These are phyloP conservation scores for Trichoderma semiorbis DNA, from an alignment of 2,329 filamentous ascomycete species.

Conservation along the genomic window DNA sequence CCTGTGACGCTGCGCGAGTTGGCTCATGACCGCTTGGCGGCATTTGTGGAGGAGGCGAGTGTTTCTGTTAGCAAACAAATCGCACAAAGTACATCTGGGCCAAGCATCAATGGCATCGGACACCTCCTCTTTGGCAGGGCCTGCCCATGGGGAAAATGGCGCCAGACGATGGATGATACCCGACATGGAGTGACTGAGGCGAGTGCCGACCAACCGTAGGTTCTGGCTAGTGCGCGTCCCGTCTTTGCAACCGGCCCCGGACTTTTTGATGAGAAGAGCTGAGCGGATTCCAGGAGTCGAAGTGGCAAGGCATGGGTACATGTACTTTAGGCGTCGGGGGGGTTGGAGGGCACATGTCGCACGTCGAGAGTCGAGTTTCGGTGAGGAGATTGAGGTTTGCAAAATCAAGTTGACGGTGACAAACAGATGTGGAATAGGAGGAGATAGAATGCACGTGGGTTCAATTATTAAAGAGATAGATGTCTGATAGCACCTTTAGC, in stretches of 20 bases:
- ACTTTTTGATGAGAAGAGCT: neutral
- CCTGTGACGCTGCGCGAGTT: neutral
- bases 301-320: neutral
- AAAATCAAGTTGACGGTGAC: neutral
- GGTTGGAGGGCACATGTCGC: neutral
- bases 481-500: neutral
- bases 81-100: neutral
- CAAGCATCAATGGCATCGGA: neutral
- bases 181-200: neutral
- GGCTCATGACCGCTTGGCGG: neutral
- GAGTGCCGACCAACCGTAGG: slow-evolving; percentile 5
- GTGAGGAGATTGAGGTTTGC: neutral
- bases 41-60: neutral
- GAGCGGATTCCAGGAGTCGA: neutral
- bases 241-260: neutral
- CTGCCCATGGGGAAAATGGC: slow-evolving; percentile 3
- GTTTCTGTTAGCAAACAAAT: neutral
- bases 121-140: neutral
- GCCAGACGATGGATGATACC: neutral
- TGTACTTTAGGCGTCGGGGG: neutral
- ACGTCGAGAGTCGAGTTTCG: neutral
- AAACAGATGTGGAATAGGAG: neutral
- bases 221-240: slow-evolving; percentile 4
- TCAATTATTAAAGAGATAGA: neutral
- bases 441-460: neutral